Percentiles rank a stretch among this genome's conserved stretches.
These are phyloP conservation scores for Hamamelis virginiana DNA, from an alignment of 164 flowering plant genomes.

Conservation along the genomic window DNA sequence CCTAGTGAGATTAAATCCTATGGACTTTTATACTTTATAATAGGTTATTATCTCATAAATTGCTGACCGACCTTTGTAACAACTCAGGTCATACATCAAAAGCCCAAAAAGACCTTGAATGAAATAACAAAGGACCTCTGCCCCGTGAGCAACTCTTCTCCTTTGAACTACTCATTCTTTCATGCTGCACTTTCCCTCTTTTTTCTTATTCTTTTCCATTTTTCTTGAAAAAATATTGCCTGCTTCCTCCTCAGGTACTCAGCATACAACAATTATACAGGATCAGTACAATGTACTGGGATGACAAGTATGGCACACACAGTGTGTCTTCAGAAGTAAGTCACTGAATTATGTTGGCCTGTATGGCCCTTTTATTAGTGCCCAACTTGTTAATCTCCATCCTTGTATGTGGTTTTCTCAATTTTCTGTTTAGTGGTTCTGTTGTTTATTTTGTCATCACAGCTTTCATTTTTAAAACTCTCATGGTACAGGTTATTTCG, in stretches of 20 bases:
- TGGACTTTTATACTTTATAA: not conserved
- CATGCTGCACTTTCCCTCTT: too few species aligned
- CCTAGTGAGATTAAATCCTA: constrained; percentile 48
- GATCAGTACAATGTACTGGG: constrained; percentile 99
- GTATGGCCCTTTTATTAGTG: too few species aligned
- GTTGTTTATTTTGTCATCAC: not conserved
- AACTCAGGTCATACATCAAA: constrained; percentile 91
- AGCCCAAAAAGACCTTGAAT: constrained; percentile 82
- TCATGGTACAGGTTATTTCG: constrained; percentile 71
- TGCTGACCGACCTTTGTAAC: not conserved
- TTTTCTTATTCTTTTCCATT: not conserved
- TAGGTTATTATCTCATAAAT: not conserved
- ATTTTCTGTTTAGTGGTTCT: not conserved
- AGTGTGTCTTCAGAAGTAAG: constrained; percentile 87
- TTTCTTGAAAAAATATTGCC: not conserved
- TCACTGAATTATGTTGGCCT: too few species aligned
- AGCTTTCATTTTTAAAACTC: constrained; percentile 1
- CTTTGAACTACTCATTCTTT: not conserved
- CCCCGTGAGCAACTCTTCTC: constrained; percentile 56
- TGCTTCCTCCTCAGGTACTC: constrained; percentile 54
- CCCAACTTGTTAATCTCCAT: too few species aligned
- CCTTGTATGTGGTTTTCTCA: too few species aligned
- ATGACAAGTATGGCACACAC: constrained; percentile 98
- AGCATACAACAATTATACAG: constrained; percentile 95
- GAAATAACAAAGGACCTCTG: constrained; percentile 94